phyloP scores from a whole-genome alignment of 495 filamentous ascomycete species.

The Penicillium dipodomyicola region DNA sequence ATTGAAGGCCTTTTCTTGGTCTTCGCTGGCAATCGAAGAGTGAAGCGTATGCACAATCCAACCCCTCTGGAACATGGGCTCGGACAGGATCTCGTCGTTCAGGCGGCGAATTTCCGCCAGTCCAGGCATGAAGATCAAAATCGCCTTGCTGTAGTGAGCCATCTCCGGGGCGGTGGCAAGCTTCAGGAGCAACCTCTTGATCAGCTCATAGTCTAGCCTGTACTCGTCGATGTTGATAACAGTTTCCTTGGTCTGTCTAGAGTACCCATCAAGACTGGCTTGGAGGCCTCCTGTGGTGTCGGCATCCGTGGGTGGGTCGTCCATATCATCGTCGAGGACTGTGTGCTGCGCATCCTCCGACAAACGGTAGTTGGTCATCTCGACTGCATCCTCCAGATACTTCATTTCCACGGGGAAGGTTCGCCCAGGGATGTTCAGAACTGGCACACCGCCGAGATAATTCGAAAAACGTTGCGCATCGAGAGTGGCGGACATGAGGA shows the following conservation, averaged over 20 bases:
- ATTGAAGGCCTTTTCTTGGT: slow-evolving; percentile 87
- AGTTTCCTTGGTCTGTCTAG: slow-evolving; percentile 66
- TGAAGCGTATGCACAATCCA: slow-evolving; percentile 89
- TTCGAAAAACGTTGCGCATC: slow-evolving; percentile 87
- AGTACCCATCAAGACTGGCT: slow-evolving; percentile 65
- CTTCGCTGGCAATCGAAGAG: slow-evolving; percentile 92
- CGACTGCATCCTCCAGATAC: slow-evolving; percentile 89
- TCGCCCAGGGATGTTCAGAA: slow-evolving; percentile 84
- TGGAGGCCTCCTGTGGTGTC: slow-evolving; percentile 39
- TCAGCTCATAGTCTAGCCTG: slow-evolving; percentile 78
- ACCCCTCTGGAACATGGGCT: slow-evolving; percentile 61
- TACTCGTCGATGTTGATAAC: slow-evolving; percentile 80
- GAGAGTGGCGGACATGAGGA: slow-evolving; percentile 96
- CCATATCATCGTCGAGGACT: slow-evolving; percentile 46
- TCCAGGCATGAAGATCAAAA: slow-evolving; percentile 91
- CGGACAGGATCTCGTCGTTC: slow-evolving; percentile 73
- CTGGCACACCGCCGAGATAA: slow-evolving; percentile 79
- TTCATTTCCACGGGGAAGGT: slow-evolving; percentile 87
- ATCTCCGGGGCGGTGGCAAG: slow-evolving; percentile 67
- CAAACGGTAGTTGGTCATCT: slow-evolving; percentile 68
- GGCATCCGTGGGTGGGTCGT: slow-evolving; percentile 45
- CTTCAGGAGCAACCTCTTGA: slow-evolving; percentile 67
- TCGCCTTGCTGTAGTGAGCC: slow-evolving; percentile 75
- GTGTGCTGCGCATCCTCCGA: slow-evolving; percentile 47
- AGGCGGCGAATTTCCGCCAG: slow-evolving; percentile 88